Evolutionary conservation across 2,329 filamentous ascomycete species (phyloP).

Genomic region (Pseudopithomyces chartarum): DNA sequence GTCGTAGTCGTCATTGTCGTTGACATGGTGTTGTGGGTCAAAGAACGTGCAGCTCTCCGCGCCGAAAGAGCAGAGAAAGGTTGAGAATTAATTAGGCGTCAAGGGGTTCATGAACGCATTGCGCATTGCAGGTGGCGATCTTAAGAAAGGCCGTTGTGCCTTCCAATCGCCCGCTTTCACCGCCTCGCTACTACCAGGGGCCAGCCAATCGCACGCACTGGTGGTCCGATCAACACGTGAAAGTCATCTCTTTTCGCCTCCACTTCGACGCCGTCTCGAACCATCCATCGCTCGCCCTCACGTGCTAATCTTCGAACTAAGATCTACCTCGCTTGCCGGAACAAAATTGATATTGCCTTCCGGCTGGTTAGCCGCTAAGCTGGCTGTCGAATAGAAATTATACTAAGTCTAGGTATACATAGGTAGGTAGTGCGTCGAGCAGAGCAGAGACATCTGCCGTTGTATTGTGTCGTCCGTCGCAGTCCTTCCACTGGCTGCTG

Average conservation of each 20-base stretch:
- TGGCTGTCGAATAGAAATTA: slow-evolving; percentile 3
- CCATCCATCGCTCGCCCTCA: slow-evolving; percentile 18
- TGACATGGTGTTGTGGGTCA: not conserved
- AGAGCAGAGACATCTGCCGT: not conserved
- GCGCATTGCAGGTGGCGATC: slow-evolving; percentile 19
- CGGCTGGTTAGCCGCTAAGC: not conserved
- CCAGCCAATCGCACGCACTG: slow-evolving; percentile 5
- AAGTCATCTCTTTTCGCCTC: slow-evolving; percentile 26
- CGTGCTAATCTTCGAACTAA: not conserved
- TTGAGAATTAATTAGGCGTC: not conserved
- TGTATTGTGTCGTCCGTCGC: not conserved
- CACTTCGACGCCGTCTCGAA: slow-evolving; percentile 15
- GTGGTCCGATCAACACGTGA: slow-evolving; percentile 34
- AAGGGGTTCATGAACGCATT: not conserved
- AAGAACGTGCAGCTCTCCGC: not conserved
- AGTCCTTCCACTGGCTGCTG: not conserved
- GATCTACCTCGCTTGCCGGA: not conserved
- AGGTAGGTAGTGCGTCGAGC: not conserved
- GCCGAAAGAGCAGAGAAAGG: not conserved
- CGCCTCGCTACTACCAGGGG: slow-evolving; percentile 32
- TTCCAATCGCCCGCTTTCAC: slow-evolving; percentile 3
- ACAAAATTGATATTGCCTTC: not conserved
- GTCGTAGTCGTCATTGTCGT: slow-evolving; percentile 3
- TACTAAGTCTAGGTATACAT: not conserved
- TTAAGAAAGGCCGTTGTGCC: slow-evolving; percentile 25